phyloP scores from a whole-genome alignment of 2,329 filamentous ascomycete genomes.

The Diatrype stigma region DNA sequence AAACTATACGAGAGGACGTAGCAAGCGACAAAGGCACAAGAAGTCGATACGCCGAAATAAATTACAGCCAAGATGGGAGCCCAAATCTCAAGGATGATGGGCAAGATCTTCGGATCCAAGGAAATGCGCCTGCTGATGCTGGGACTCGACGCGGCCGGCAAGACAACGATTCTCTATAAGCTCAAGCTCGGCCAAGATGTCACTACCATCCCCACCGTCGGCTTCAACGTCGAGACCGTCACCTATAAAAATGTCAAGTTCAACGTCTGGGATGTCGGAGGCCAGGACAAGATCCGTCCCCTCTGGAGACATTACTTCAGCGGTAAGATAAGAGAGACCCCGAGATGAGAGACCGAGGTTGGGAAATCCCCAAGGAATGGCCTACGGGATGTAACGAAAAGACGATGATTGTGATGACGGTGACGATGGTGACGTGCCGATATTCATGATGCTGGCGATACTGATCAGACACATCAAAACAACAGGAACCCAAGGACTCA shows the following conservation, averaged over 20 bases:
- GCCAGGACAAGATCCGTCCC: slow-evolving; percentile 97
- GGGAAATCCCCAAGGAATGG: too few relatives aligned
- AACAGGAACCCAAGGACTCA: slow-evolving; percentile 88
- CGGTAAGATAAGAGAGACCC: slow-evolving; percentile 37
- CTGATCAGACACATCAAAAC: background rate
- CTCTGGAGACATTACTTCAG: slow-evolving; percentile 97
- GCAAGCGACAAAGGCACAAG: too few relatives aligned
- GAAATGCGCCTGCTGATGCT: slow-evolving; percentile 99
- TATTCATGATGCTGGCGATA: background rate
- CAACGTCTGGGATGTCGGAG: slow-evolving; percentile 98
- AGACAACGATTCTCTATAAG: slow-evolving; percentile 99
- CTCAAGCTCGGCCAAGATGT: slow-evolving; percentile 97
- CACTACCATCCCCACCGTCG: slow-evolving; percentile 96
- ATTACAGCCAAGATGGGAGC: slow-evolving; percentile 73
- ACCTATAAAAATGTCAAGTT: slow-evolving; percentile 99
- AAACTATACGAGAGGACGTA: too few relatives aligned
- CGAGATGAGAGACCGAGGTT: too few relatives aligned
- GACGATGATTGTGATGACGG: background rate
- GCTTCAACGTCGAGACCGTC: slow-evolving; percentile 98
- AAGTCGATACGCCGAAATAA: too few relatives aligned
- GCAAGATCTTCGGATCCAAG: slow-evolving; percentile 98
- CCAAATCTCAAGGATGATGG: slow-evolving; percentile 92
- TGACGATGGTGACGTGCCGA: background rate
- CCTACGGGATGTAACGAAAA: background rate
- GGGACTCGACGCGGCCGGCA: slow-evolving; percentile 94